A percentile compares a stretch with the other conserved stretches of the same genome.
These are phyloP conservation scores for Prunus kanzakura DNA, from an alignment of 306 rosid genomes.

Conservation along the genomic window DNA sequence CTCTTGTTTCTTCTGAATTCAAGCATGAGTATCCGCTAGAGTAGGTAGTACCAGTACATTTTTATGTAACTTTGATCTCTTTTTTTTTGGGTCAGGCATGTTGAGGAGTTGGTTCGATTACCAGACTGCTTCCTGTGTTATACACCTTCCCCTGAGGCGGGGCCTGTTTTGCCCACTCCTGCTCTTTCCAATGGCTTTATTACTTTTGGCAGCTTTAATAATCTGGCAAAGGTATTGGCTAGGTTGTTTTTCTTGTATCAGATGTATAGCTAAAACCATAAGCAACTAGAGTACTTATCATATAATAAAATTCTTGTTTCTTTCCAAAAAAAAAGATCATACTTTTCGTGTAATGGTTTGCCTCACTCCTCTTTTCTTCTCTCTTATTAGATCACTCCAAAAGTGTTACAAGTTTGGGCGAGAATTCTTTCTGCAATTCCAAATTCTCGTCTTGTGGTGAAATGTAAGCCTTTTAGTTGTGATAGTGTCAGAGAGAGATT, in stretches of 20 bases:
- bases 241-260: slow-evolving; percentile 5
- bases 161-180: slow-evolving; percentile 81
- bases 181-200: slow-evolving; percentile 92
- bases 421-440: slow-evolving; percentile 87
- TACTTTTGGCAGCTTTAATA: slow-evolving; percentile 97
- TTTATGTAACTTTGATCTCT: not conserved
- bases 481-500: slow-evolving; percentile 92
- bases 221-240: slow-evolving; percentile 89
- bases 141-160: slow-evolving; percentile 95
- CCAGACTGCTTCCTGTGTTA: slow-evolving; percentile 94
- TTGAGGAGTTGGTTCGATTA: slow-evolving; percentile 87
- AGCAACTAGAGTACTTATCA: not conserved
- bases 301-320: not conserved
- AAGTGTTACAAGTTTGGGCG: slow-evolving; percentile 95
- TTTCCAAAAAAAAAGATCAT: not conserved
- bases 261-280: not conserved
- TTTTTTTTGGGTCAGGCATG: slow-evolving; percentile 48
- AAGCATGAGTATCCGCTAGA: slow-evolving; percentile 27
- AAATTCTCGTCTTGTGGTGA: slow-evolving; percentile 95
- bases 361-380: not conserved
- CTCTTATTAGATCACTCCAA: slow-evolving; percentile 76
- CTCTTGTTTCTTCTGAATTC: slow-evolving; percentile 3
- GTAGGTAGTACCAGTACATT: not conserved
- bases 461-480: slow-evolving; percentile 97
- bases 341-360: slow-evolving; percentile 2